Percentiles rank a stretch among this genome's conserved stretches.
phyloP scores from a whole-genome alignment of 495 filamentous ascomycete genomes.

The Aspergillus hancockii region DNA sequence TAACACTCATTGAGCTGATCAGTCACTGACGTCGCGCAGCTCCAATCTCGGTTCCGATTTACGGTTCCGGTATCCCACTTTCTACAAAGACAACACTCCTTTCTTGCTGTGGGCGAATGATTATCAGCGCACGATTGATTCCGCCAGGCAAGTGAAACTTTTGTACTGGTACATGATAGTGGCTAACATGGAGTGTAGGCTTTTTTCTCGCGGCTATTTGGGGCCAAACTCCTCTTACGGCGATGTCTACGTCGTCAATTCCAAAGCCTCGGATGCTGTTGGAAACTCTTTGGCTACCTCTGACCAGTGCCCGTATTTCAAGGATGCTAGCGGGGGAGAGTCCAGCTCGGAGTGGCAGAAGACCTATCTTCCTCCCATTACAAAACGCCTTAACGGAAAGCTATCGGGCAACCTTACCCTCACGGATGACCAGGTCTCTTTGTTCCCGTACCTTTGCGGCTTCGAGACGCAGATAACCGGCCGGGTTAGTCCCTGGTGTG shows the following conservation, averaged over 20 bases:
- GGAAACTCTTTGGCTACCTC: constrained; percentile 57
- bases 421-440: constrained; percentile 46
- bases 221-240: constrained; percentile 50
- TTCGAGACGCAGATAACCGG: constrained; percentile 63
- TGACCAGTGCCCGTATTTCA: constrained; percentile 55
- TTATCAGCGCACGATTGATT: constrained; percentile 54
- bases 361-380: constrained; percentile 53
- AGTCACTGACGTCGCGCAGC: constrained; percentile 18
- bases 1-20: constrained; percentile 14
- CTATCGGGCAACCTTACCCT: constrained; percentile 52
- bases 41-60: constrained; percentile 23
- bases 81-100: constrained; percentile 54
- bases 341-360: constrained; percentile 43
- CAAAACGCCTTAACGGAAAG: constrained; percentile 47
- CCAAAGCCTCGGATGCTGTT: constrained; percentile 41
- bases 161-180: no score
- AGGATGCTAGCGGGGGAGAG: constrained; percentile 40
- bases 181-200: constrained; percentile 20
- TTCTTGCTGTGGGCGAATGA: constrained; percentile 61
- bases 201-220: constrained; percentile 56
- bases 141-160: constrained; percentile 33
- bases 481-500: constrained; percentile 53
- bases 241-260: constrained; percentile 52
- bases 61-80: constrained; percentile 47
- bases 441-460: constrained; percentile 61